Base-by-base conservation (phyloP, 306 rosid genomes). In the Parietaria judaica region DNA sequence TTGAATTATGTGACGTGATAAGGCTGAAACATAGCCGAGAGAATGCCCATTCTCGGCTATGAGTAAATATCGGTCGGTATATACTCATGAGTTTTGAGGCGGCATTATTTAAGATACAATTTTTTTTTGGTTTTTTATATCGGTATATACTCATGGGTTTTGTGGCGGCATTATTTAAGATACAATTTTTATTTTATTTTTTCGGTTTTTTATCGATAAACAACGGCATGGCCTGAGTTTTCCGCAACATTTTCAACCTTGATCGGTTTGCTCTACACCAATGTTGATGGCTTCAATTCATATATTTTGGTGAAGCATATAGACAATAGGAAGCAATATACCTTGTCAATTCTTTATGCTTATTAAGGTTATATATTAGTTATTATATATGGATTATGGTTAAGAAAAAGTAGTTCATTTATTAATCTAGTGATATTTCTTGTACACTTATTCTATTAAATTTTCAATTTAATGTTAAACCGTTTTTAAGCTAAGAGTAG, bases 11-110 rank as follows among this genome's bases (percentile, higher is more conserved):
- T 14, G 34, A 46, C 12, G 43, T 59, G 45, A 8, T 44, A 12
- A 43, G 38, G 38, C 52, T 45, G 65, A 59, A 59, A 59, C 47
- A 41, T 6, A 23, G 23, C 64, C 16, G 31, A 60, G n/a, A n/a
- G n/a, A n/a, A n/a, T n/a, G n/a, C n/a, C n/a, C n/a, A n/a, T n/a
- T n/a, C n/a, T n/a, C n/a, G n/a, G n/a, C n/a, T n/a, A n/a, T 23
- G 31, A 23, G 31, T 23, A 23, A 23, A 23, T 23, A 23, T 23
- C 31, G 1, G 2, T 23, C 31, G 31, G 31, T 23, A 23, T 23
- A 23, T 23, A n/a, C 31, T 23, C 31, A 23, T 23, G 31, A 2
- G 2, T 23, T 23, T 23, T 23, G 31, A 23, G 31, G 31, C 31
- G 31, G 31, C 31, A 23, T 23, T 23, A 23, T 23, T 2, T 23